Base-by-base conservation (phyloP, 129 eudicot species). In the Dittrichia graveolens region DNA sequence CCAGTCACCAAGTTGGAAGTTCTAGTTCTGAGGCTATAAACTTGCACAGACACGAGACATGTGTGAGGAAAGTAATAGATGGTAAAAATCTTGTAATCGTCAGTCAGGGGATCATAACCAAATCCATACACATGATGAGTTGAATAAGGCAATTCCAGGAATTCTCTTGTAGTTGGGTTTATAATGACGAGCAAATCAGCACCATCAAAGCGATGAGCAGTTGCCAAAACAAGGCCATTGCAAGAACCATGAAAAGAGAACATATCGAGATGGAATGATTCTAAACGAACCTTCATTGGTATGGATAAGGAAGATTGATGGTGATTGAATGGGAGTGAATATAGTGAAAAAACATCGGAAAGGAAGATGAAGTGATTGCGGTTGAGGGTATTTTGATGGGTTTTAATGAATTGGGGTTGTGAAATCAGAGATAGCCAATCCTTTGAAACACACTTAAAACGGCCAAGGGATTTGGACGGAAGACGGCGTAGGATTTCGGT, bases 1-100 rank as follows among this genome's bases (percentile, higher is more conserved):
- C 49, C 56, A 5, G 7, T n/a, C 35, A 81, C 69, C 69, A 74
- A 44, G 59, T 46, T 90, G 91, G 91, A 87, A 47, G 76, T 44
- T 39, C 76, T 69, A 40, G 14, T 67, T 49, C 61, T 77, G 63
- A 81, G 67, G 15, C 82, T 71, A 67, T 79, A 87, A 39, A 90
- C 84, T 70, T 77, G 79, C 1, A 87, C 82, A 15, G 71, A 48
- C 52, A 37, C 65, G 50, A 57, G 3, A 70, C 73, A 75, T 4
- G 80, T 58, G 67, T 75, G 79, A 13, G 87, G 31, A 24, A 24
- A 24, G 31, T 24, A 24, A 24, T 24, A 79, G 6, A 90, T 38
- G 5, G 78, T 67, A 54, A 90, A 89, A 16, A 87, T 80, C 56
- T 90, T 87, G 53, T 80, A 85, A 71, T 87, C 91, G 72, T 85